Conservation (phyloP, 257 asterid species). For the Solanum pinnatisectum region DNA sequence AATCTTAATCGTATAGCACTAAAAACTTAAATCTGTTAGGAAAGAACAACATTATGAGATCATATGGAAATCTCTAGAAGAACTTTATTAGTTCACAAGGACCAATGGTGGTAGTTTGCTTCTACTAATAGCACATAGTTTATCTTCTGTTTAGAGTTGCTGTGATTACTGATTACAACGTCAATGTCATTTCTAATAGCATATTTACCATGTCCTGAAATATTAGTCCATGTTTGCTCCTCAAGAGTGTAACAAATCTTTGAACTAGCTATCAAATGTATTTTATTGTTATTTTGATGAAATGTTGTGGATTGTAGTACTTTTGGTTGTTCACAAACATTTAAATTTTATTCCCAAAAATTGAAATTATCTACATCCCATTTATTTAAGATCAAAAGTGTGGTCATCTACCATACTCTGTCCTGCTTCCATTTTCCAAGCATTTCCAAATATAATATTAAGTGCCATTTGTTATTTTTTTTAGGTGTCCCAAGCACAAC, state of each 20-base stretch:
- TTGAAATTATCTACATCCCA: neutral
- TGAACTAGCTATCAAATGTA: neutral
- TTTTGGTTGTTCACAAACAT: neutral
- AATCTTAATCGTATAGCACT: neutral
- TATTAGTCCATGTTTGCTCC: neutral
- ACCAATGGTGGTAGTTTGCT: neutral
- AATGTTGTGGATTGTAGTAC: neutral
- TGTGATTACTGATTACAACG: neutral
- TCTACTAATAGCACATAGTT: neutral
- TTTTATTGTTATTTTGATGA: neutral
- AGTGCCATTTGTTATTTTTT: neutral
- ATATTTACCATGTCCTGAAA: neutral
- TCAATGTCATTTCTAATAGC: neutral
- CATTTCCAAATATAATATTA: neutral
- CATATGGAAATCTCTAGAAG: neutral
- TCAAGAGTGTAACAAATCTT: neutral
- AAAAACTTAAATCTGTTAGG: neutral
- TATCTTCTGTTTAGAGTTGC: neutral
- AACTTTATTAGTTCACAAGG: neutral
- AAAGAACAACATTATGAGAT: neutral
- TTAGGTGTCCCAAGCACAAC: slow-evolving; percentile 31
- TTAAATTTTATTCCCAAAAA: neutral
- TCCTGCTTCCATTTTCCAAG: neutral
- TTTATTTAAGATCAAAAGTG: neutral
- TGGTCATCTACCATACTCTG: neutral